Base-by-base conservation (phyloP, 371 early-diverging fungal species). In the Mucor ambiguus region DNA sequence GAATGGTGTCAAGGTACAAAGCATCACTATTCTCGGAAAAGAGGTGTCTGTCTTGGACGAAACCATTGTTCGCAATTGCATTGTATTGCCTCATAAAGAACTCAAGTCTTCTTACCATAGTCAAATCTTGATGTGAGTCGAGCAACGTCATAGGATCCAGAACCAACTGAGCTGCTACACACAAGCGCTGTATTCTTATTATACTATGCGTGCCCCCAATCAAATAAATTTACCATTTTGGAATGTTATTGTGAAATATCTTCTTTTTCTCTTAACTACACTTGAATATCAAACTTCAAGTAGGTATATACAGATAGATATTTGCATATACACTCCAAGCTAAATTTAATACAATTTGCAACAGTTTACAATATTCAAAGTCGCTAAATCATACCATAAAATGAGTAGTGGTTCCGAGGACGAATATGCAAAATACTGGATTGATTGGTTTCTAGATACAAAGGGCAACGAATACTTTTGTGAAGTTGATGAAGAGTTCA, bases 51-150 rank as follows among this genome's bases (percentile, higher is more conserved):
- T 97, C 44, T 89, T 88, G 71, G 95, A 96, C 76, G 98, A 97
- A 80, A 85, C 87, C 46, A 91, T 95, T 44, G 92, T 98, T 72
- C 87, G 98, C 68, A 96, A 96, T 84, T 97, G 97, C 70, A 92
- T 97, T 60, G 98, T 98, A 24, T 77, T 98, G 70, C 98, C 98
- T 30, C 93, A 97, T 86, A 98, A 98, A 86, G 97, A 96, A 68
- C 84, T 98, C 63, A 93, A 93, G 76, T 73, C 84, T 26, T 91
- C 89, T 75, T 93, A 87, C 85, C 95, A 96, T 74, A 93, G 94
- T 70, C 96, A 97, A 79, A 95, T 98, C 71, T 85, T 97, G 54
- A 95, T 97, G 96, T 97, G 89, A 75, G 72, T 16, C 18, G 30
- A 11, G 46, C 46, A 20, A 20, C 49, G 49, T 49, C 49, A 49